These are phyloP conservation scores for Metroxylon sagu DNA, from an alignment of 176 grass and related monocot species.

Conservation along the genomic window DNA sequence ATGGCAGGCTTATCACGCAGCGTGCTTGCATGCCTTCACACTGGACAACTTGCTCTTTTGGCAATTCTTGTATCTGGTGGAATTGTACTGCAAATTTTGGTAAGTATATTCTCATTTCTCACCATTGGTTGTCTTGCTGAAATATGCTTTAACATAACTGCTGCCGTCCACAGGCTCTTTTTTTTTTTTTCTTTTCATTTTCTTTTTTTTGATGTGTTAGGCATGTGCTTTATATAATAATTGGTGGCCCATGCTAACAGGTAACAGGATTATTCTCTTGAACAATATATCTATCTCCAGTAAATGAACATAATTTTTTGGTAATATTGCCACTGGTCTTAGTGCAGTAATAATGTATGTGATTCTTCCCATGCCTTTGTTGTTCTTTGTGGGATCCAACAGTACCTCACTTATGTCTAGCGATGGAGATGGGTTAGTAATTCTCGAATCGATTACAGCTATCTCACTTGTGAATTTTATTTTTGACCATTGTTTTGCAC, in stretches of 20 bases:
- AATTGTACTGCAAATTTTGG: constrained; percentile 80
- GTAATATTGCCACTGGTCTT: constrained; percentile 3
- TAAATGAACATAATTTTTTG: background rate
- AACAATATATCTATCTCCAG: too few relatives aligned
- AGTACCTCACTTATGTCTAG: constrained; percentile 40
- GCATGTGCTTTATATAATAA: constrained; percentile 86
- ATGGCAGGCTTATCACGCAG: constrained; percentile 55
- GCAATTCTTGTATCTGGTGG: constrained; percentile 69
- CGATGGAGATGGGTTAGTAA: constrained; percentile 48
- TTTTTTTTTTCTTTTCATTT: too few relatives aligned
- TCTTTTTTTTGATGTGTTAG: constrained; percentile 28
- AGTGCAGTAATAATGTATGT: constrained; percentile 80
- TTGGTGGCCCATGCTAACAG: constrained; percentile 99
- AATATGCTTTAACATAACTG: background rate
- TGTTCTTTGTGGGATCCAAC: constrained; percentile 66
- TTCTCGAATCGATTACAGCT: background rate
- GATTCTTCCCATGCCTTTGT: constrained; percentile 82
- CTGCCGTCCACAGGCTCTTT: too few relatives aligned
- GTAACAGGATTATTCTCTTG: constrained; percentile 9
- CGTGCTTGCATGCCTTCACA: constrained; percentile 58
- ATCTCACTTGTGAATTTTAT: background rate
- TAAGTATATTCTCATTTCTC: constrained; percentile 6
- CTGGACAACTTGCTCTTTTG: constrained; percentile 59
- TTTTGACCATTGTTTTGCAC: too few relatives aligned
- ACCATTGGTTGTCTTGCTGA: background rate